Base-by-base conservation (phyloP, 306 rosid genomes). In the Acacia acuminata region DNA sequence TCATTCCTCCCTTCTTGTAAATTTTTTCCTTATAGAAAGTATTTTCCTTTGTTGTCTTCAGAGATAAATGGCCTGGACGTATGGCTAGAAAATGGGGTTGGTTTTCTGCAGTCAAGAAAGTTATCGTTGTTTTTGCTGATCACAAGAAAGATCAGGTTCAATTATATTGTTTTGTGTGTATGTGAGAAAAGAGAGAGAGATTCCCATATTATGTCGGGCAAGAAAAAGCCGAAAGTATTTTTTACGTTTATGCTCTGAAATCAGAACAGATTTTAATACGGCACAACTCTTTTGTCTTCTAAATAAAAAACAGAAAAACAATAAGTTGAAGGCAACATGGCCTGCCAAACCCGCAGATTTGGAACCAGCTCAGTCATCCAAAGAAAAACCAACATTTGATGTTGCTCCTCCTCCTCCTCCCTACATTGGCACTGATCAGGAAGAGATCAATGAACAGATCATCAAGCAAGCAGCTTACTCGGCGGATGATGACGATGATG, bases 1-100 rank as follows among this genome's bases (percentile, higher is more conserved):
- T 80, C 32, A 65, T 77, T 67, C 69, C 24, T 71, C 72, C 70
- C 44, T 72, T 75, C 51, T 30, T 24, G 36, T 17, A 51, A 17
- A 3, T 1, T 1, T 68, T 64, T 72, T 25, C 36, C 30, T 73
- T 38, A 22, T 42, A 87, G 74, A 61, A 80, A 38, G 20, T 50
- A 14, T 72, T 58, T 84, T 48, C 45, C 69, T 34, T 77, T n/a
- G 36, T 1, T 9, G 11, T 56, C 20, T 70, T 56, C 10, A 44
- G 85, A 85, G 82, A 79, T 89, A 91, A 74, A 80, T 72, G 79
- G 77, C 10, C 55, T 74, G 84, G 72, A 87, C 53, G 94, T 38
- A 38, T 94, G 99, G 98, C 96, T 89, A 94, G 89, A 90, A 93
- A 83, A 88, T 94, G 97, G 79, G 84, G 87, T 72, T 96, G 99